These are phyloP conservation scores for Monosiga brevicollis DNA, from an alignment of 78 protist species.

Conservation along the genomic window DNA sequence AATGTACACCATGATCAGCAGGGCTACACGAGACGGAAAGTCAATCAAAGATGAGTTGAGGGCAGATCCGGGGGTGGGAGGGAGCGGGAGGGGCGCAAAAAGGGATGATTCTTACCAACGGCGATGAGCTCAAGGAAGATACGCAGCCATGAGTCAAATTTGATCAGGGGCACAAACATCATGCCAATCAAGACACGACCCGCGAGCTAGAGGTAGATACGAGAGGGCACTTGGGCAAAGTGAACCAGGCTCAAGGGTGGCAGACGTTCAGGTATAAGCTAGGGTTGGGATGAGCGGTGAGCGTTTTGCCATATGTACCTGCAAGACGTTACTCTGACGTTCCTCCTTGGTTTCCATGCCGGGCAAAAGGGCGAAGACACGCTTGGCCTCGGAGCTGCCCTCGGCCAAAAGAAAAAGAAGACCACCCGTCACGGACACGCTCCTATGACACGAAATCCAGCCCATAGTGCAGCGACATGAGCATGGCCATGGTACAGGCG, in stretches of 20 bases:
- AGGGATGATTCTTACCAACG: not conserved
- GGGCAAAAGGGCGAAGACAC: not conserved
- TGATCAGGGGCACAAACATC: constrained; percentile 17
- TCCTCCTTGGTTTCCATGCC: not conserved
- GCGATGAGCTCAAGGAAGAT: not conserved
- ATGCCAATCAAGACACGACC: constrained; percentile 15
- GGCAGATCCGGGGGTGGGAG: not conserved
- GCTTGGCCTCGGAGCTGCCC: not conserved
- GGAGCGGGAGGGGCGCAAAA: no score
- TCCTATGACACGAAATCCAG: not conserved
- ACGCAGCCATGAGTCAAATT: not conserved
- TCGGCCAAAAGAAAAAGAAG: constrained; percentile 25
- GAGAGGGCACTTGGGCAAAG: not conserved
- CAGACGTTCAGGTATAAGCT: not conserved
- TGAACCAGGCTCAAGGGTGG: not conserved
- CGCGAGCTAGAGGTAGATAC: not conserved
- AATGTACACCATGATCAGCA: not conserved
- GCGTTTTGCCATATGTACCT: not conserved
- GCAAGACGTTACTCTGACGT: not conserved
- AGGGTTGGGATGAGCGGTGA: not conserved
- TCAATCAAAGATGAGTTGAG: not conserved
- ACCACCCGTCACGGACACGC: constrained; percentile 3
- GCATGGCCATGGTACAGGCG: not conserved
- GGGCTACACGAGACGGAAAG: not conserved
- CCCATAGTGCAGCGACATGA: not conserved